A percentile compares a stretch with the other conserved stretches of the same genome.
phyloP scores from a whole-genome alignment of 2,329 filamentous ascomycete genomes.

The Verticillium nubilum region DNA sequence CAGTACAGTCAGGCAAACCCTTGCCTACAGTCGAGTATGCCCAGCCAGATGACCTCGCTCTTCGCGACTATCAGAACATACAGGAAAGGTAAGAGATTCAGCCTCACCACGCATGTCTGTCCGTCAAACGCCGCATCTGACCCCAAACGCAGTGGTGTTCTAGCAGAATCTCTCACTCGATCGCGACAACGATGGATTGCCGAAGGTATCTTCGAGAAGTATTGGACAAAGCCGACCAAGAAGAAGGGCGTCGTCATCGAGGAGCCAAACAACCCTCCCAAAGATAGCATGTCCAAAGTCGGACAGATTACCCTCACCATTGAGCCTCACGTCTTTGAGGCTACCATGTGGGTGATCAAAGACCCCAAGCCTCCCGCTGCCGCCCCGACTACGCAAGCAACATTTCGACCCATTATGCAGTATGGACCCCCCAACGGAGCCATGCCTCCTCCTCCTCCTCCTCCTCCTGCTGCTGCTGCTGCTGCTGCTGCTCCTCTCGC shows the following conservation, averaged over 20 bases:
- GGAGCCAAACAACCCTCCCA: constrained; percentile 60
- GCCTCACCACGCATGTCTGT: constrained; percentile 3
- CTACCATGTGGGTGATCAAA: constrained; percentile 67
- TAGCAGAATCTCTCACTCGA: constrained; percentile 66
- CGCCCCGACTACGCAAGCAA: constrained; percentile 18
- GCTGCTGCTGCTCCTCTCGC: too few species aligned
- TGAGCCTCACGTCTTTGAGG: constrained; percentile 76
- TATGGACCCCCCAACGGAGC: constrained; percentile 60
- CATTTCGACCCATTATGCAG: constrained; percentile 53
- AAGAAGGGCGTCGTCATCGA: constrained; percentile 60
- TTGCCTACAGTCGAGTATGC: constrained; percentile 64
- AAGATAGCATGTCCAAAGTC: constrained; percentile 67
- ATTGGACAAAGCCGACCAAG: constrained; percentile 70
- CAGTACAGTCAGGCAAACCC: constrained; percentile 59
- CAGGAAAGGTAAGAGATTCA: constrained; percentile 56
- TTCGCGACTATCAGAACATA: constrained; percentile 66
- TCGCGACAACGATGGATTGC: constrained; percentile 70
- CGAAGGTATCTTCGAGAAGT: constrained; percentile 70
- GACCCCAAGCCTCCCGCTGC: constrained; percentile 47
- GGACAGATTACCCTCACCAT: constrained; percentile 70
- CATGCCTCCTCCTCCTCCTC: constrained; percentile 45
- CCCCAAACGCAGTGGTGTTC: constrained; percentile 54
- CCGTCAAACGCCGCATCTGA: neutral
- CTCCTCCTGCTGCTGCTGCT: constrained; percentile 6
- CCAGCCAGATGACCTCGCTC: constrained; percentile 58